These are phyloP conservation scores for Venturia aucupariae DNA, from an alignment of 2,329 filamentous ascomycete species.

Conservation along the genomic window DNA sequence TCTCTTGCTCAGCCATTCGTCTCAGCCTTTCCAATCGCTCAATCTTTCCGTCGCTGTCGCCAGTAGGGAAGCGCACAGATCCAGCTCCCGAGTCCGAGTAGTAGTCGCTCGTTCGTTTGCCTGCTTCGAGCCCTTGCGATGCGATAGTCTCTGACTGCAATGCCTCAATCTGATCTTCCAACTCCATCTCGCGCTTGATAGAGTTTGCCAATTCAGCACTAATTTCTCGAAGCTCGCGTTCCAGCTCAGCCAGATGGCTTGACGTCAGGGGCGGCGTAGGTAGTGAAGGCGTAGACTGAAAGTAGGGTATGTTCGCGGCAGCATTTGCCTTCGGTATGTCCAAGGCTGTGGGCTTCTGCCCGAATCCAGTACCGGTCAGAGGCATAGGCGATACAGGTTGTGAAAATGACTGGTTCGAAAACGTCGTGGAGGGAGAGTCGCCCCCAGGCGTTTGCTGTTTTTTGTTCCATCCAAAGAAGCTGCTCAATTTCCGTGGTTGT, in stretches of 20 bases:
- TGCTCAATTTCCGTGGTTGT: conserved; percentile 45
- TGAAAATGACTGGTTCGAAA: conserved; percentile 50
- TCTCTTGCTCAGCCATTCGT: conserved; percentile 80
- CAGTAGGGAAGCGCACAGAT: conserved; percentile 63
- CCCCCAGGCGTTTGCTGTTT: conserved; percentile 41
- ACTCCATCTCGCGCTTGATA: conserved; percentile 89
- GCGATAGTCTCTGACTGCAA: conserved; percentile 56
- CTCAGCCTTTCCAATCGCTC: conserved; percentile 77
- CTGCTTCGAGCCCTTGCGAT: conserved; percentile 22
- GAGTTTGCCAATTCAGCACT: conserved; percentile 86
- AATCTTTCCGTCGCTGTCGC: conserved; percentile 37
- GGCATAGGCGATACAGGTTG: conserved; percentile 47
- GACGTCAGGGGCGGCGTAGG: conserved; percentile 36
- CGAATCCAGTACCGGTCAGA: conserved; percentile 23
- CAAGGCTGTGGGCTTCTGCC: conserved; percentile 24
- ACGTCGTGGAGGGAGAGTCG: conserved; percentile 53
- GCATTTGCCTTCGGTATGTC: conserved; percentile 45
- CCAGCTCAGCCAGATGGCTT: conserved; percentile 72
- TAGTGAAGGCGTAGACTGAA: conserved; percentile 38
- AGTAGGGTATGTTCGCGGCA: conserved; percentile 30
- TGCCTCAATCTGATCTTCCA: conserved; percentile 87
- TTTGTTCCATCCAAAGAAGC: conserved; percentile 59
- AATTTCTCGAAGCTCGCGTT: conserved; percentile 88
- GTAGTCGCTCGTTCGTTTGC: conserved; percentile 86
- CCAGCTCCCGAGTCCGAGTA: conserved; percentile 94